Base-by-base conservation (phyloP, 495 filamentous ascomycete species). In the Achaetomiella virescens region DNA sequence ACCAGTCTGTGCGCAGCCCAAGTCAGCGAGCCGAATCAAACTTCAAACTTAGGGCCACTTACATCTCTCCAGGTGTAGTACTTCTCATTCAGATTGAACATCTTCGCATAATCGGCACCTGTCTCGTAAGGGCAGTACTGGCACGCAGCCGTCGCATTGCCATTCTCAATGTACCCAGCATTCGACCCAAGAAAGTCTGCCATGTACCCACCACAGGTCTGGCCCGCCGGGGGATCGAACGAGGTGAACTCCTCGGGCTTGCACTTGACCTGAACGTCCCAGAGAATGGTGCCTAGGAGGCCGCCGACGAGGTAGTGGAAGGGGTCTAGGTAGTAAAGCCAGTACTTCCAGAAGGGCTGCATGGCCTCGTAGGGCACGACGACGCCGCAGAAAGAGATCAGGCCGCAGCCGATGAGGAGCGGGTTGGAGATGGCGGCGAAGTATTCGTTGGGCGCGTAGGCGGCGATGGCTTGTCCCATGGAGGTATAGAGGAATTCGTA, bases 41-140 rank as follows among this genome's bases (percentile, higher is more conserved):
- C 27, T 11, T 35, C n/a, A 29, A 21, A 17, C 4, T 7, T 0
- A 35, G 45, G n/a, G 17, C 17, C 27, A 48, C 45, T 48, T 21
- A 48, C 81, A 62, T 84, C 68, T 35, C 80, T 71, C 85, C 84
- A 87, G 49, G 80, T 81, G 52, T 84, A 61, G 52, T 64, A 45
- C 64, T 75, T 78, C 63, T 62, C 51, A 24, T 62, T 55, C 12
- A 64, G 38, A 10, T 69, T 65, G 6, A 70, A 35, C 31, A 42
- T 48, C 25, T 35, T 50, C 46, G 83, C 69, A 56, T 79, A 88
- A 43, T 81, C 71, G 59, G 78, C 72, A 0, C 83, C 84, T 43
- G 41, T 72, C 2, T 66, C 67, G 59, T 80, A 87, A 52, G 80
- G 78, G 55, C 85, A 89, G 52, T 78, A 84, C 12, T 71, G 65